Evolutionary conservation across 345 rosid genomes (phyloP), one percentile per base, ranked within the genome.

Genomic region (Noccaea caerulescens): DNA sequence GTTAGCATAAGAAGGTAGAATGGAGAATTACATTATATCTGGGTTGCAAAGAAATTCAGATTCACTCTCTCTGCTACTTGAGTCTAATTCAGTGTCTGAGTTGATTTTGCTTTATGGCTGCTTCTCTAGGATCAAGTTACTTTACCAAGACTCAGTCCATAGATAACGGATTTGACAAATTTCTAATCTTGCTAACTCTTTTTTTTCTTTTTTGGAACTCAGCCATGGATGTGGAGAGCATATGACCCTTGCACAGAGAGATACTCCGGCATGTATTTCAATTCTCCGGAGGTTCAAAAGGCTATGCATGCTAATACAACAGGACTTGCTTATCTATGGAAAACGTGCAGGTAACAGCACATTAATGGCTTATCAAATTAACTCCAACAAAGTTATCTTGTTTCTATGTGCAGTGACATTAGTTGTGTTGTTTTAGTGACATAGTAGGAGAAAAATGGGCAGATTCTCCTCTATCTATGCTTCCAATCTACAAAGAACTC

Each of bases 171-270:
- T 59, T 18, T 51, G 43, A 30, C 38, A 41, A 12, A 23, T 42
- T 23, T 60, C 1, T 45, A 5, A 33, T 13, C 30, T 63, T 36
- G 43, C 46, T 45, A 25, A 30, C 4, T 20, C 23, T 13, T 8
- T 16, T 61, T 45, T 7, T 45, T 41, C 25, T 20, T 1, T 20
- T 20, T 20, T 20, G 23, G 23, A 51, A 76, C 69, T 71, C 81
- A 89, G 97, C 98, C 96, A 47, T 91, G 97, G 98, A 94, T 91
- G 93, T 85, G 97, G 39, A 84, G 98, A 79, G 93, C 97, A 57
- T 91, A 88, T 68, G 99, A 94, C 84, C 99, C 99, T 14, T 94
- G 98, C 83, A 89, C 93, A 1, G 97, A 87, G 72, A 88, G 97
- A 75, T 82, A 91, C 80, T 84, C 99, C 0, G 58, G 60, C 52